These are phyloP conservation scores for Penicillium diatomitis DNA, from an alignment of 495 filamentous ascomycete species.

Conservation along the genomic window DNA sequence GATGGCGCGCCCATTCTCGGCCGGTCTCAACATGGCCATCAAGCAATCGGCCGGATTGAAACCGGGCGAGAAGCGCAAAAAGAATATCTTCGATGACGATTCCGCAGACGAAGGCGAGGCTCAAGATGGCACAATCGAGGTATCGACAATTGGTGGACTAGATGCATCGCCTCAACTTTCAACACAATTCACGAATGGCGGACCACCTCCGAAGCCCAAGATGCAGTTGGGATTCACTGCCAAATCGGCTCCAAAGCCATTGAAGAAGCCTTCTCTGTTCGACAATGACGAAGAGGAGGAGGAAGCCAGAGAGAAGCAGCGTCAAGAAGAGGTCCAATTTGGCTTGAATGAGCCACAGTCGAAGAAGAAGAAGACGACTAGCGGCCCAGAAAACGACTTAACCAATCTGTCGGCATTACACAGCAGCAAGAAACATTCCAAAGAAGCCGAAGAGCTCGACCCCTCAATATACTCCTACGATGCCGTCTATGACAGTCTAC, in stretches of 20 bases:
- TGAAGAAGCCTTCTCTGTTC: slow-evolving; percentile 35
- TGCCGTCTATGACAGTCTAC: slow-evolving; percentile 42
- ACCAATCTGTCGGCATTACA: slow-evolving; percentile 43
- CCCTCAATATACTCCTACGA: slow-evolving; percentile 52
- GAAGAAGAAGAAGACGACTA: slow-evolving; percentile 8
- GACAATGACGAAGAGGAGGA: slow-evolving; percentile 33
- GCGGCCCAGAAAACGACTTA: slow-evolving; percentile 19
- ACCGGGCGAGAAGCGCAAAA: slow-evolving; percentile 37
- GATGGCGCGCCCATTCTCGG: slow-evolving; percentile 40
- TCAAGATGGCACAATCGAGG: slow-evolving; percentile 17
- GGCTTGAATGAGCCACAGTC: slow-evolving; percentile 14
- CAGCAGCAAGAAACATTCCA: slow-evolving; percentile 37
- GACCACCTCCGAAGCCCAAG: slow-evolving; percentile 30
- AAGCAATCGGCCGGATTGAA: slow-evolving; percentile 23
- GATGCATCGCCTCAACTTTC: slow-evolving; percentile 13
- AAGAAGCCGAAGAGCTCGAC: slow-evolving; percentile 39
- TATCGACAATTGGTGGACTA: slow-evolving; percentile 37
- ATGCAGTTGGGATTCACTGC: slow-evolving; percentile 14
- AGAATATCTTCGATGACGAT: slow-evolving; percentile 39
- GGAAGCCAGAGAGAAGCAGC: slow-evolving; percentile 12
- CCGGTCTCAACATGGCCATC: slow-evolving; percentile 51
- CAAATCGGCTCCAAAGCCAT: slow-evolving; percentile 25
- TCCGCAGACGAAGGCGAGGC: slow-evolving; percentile 35
- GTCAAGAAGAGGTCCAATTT: slow-evolving; percentile 11
- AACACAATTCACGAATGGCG: slow-evolving; percentile 7